Evolutionary conservation across 768 basidiomycete species (phyloP), one percentile per base, ranked within the genome.

Genomic region (Termitomyces sp.): DNA sequence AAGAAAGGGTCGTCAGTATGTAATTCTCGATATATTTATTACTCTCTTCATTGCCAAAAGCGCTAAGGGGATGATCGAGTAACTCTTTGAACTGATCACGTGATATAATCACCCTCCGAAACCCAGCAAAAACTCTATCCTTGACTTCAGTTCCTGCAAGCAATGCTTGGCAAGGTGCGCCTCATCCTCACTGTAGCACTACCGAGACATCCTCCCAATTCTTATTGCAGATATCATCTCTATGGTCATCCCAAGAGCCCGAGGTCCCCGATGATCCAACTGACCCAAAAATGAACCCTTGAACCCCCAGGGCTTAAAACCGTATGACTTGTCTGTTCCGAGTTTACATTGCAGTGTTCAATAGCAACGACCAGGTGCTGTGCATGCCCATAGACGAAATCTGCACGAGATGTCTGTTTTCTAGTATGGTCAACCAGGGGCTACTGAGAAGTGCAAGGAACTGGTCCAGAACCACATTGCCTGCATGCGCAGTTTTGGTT

Each of bases 291-390:
- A 74, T 81, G 76, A 97, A 97, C 68, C 94, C 92, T 9, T 95
- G 55, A 98, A 98, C 69, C 96, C 96, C 0, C 66, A 94, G 65
- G 94, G 94, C n/a, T 73, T 97, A 52, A 99, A 98, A 70, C 90
- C 96, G 96, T 97, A 69, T 57, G 92, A 76, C 14, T 15, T 9
- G 21, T 44, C 21, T 50, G 35, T 35, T 48, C 28, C 19, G 9
- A 48, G 31, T 30, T 26, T 28, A 54, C 50, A 6, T 23, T 15
- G 8, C 53, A 15, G 12, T 37, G 11, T 10, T 55, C 53, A 41
- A 12, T 50, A 38, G 37, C 9, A 40, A 5, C 21, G 9, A n/a
- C 37, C 60, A 98, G 96, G 64, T 98, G 96, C 64, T 98, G 96
- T 66, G 96, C 95, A 43, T 98, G 96, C 67, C 94, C 94, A 2